Evolutionary conservation across 2,329 filamentous ascomycete species (phyloP).

Genomic region (Xylaria sp.): DNA sequence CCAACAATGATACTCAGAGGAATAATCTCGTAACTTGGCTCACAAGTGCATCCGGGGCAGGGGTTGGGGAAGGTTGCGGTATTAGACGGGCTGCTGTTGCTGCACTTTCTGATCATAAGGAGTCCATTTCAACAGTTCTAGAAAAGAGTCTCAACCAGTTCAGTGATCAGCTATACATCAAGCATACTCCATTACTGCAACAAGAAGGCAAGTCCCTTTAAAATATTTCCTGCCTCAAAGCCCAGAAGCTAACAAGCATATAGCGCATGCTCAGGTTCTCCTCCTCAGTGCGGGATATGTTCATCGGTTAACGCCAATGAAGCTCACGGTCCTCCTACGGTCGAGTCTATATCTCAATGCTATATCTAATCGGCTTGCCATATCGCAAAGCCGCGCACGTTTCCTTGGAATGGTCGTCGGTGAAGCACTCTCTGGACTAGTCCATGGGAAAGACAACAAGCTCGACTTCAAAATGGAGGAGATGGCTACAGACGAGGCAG

Average conservation of each 20-base stretch:
- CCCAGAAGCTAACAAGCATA: constrained; percentile 25
- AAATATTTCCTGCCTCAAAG: background rate
- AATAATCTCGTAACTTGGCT: constrained; percentile 72
- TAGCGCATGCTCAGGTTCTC: constrained; percentile 82
- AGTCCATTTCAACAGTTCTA: constrained; percentile 65
- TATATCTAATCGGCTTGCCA: constrained; percentile 85
- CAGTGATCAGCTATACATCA: constrained; percentile 87
- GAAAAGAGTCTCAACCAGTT: constrained; percentile 79
- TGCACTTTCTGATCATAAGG: constrained; percentile 63
- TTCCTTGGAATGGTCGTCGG: constrained; percentile 91
- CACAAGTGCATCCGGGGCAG: constrained; percentile 70
- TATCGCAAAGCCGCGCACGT: constrained; percentile 77
- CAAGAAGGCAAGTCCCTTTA: constrained; percentile 77
- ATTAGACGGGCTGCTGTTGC: constrained; percentile 74
- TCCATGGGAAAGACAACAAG: constrained; percentile 73
- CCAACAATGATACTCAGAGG: constrained; percentile 59
- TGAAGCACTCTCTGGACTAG: constrained; percentile 72
- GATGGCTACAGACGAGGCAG: constrained; percentile 75
- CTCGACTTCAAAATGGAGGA: constrained; percentile 89
- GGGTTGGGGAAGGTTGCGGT: constrained; percentile 69
- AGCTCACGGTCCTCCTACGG: constrained; percentile 74
- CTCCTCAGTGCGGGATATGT: constrained; percentile 82
- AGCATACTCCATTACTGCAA: constrained; percentile 82
- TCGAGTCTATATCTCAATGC: constrained; percentile 78
- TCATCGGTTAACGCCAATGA: constrained; percentile 71